Evolutionary conservation across 441 rosid species (phyloP).

Genomic region (Gossypium gossypioides): DNA sequence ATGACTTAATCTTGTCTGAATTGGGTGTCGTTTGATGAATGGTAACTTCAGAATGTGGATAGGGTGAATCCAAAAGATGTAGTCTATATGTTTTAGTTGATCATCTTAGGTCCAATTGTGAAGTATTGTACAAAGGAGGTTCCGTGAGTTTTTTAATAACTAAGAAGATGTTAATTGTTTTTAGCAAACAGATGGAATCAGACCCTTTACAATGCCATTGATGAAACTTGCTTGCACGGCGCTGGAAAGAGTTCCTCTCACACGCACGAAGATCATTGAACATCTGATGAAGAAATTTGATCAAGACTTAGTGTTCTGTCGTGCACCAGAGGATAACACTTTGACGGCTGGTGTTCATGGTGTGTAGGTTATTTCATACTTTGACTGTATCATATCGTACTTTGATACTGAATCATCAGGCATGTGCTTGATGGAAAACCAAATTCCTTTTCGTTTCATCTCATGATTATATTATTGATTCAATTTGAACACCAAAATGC

Average conservation of each 20-base stretch:
- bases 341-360: constrained; percentile 59
- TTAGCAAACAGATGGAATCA: constrained; percentile 81
- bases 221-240: constrained; percentile 95
- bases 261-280: constrained; percentile 56
- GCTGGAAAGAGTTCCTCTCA: constrained; percentile 81
- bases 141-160: constrained; percentile 18
- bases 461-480: background rate
- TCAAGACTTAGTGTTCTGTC: constrained; percentile 82
- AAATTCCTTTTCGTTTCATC: background rate
- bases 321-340: constrained; percentile 62
- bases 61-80: background rate
- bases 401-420: background rate
- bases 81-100: background rate
- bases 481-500: background rate
- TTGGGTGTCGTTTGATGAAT: background rate
- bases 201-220: constrained; percentile 90
- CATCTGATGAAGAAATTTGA: constrained; percentile 56
- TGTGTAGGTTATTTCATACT: constrained; percentile 19
- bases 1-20: background rate
- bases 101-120: background rate
- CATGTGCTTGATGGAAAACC: background rate
- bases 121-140: background rate
- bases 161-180: constrained; percentile 20
- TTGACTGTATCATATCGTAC: background rate
- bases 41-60: background rate